Percentiles rank a stretch among this genome's conserved stretches.
These are phyloP conservation scores for Trypanosoma congolense DNA, from an alignment of 208 protist species.

Conservation along the genomic window DNA sequence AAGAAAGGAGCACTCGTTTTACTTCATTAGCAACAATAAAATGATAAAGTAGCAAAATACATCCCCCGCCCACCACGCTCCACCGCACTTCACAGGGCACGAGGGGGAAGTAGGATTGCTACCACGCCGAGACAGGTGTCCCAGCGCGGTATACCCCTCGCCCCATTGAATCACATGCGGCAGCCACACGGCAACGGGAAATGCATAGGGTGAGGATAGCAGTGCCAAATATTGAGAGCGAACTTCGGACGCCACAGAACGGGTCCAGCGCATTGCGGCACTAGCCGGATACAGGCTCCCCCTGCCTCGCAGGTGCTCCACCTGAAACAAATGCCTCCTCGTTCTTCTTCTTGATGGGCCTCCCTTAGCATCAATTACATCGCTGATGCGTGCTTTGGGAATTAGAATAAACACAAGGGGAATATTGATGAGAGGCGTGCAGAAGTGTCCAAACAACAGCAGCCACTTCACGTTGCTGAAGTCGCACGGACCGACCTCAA, in stretches of 20 bases:
- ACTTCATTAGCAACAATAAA: too few species aligned
- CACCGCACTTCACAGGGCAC: too few species aligned
- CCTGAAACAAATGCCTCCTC: not conserved
- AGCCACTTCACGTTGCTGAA: conserved; percentile 63
- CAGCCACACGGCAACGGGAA: too few species aligned
- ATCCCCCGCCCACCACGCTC: too few species aligned
- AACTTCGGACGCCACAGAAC: not conserved
- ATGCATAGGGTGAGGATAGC: too few species aligned
- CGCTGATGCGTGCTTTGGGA: conserved; percentile 48
- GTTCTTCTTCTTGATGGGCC: conserved; percentile 24
- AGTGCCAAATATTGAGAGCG: not conserved
- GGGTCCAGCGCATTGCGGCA: not conserved
- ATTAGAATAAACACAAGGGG: conserved; percentile 59
- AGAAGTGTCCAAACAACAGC: conserved; percentile 49
- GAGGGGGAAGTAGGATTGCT: too few species aligned
- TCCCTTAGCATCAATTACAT: conserved; percentile 43
- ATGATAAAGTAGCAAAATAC: too few species aligned
- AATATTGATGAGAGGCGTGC: conserved; percentile 45
- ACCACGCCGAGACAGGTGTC: too few species aligned
- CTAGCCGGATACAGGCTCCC: not conserved
- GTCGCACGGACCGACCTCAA: conserved; percentile 35
- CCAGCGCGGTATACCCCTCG: too few species aligned
- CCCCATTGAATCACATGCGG: too few species aligned
- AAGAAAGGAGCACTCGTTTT: too few species aligned
- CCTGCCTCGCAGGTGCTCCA: not conserved